Evolutionary conservation across 2,329 filamentous ascomycete genomes (phyloP), one percentile per base, ranked within the genome.

Genomic region (Fusarium vanettenii): DNA sequence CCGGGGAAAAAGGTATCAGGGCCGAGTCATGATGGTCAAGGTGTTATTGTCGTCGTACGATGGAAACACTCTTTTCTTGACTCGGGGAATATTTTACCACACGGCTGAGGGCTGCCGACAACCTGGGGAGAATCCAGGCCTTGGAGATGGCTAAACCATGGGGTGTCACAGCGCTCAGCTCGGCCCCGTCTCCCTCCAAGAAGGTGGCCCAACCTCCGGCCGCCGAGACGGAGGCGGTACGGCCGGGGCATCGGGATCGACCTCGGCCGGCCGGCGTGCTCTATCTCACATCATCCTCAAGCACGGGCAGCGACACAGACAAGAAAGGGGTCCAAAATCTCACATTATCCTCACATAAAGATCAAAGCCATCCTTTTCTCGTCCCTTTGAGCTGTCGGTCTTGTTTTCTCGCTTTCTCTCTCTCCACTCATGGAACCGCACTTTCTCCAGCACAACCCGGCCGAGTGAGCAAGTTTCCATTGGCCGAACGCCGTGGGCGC

Each of bases 381-480:
- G n/a, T 37, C 11, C 37, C 43, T 29, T 64, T 39, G 62, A 50
- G 55, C 37, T 64, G 62, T 33, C 33, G 27, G 62, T 41, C 35
- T 48, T 72, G 57, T 35, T 55, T 60, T 57, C 70, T 35, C 45
- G 64, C 63, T 57, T 60, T 41, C 59, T 59, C 33, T 41, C 59
- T 63, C 65, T 63, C 57, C 43, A 45, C 74, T 55, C 52, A 70
- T 72, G 63, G 52, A 70, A 60, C 62, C 71, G 55, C 64, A 48
- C 72, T 71, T 71, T 76, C 74, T 69, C 76, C 78, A 72, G 70
- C 71, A 68, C 72, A 73, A 78, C 77, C 78, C 76, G 71, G 78
- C 75, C 64, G 62, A 69, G 71, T 84, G 84, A 86, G 84, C 84
- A 86, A 85, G 84, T 86, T 86, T 86, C 84, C 80, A 86, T 86